Evolutionary conservation across 768 basidiomycete genomes (phyloP), one percentile per base, ranked within the genome.

Genomic region (Phylloporus sp.): DNA sequence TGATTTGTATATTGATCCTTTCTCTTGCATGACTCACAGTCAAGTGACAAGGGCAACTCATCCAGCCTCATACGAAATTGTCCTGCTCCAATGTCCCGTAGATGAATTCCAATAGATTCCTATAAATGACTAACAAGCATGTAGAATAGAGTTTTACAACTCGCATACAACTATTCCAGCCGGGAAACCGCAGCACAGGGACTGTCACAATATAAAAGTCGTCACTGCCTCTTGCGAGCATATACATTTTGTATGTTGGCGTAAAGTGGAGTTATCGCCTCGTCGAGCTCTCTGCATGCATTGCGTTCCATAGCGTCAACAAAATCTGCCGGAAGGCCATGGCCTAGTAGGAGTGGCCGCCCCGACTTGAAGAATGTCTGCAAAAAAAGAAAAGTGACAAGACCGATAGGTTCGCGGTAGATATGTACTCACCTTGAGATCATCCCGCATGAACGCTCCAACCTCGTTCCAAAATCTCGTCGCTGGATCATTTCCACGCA

Each of bases 331-430:
- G 79, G 62, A 23, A 87, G 56, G 5, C 84, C 87, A 55, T 70
- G 76, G 11, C 80, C 76, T 6, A 89, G 73, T 3, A 90, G 72
- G 33, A 89, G 68, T 18, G 84, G 82, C n/a, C 84, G 72, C 15
- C 77, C 81, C 1, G 81, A 79, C 52, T 71, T 73, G 32, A 90
- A 57, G 58, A 90, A 87, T 13, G 76, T 70, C 84, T 89, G 51
- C 17, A 49, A 34, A 18, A 38, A 44, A 23, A 31, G 28, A 15
- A 27, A 24, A 37, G 37, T 29, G 28, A 44, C 3, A 29, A 20
- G 24, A 31, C 9, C 40, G 47, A 49, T 38, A 38, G 34, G 6
- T 15, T 26, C 37, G 26, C 13, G 4, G 49, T 8, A 35, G 20
- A 35, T 24, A 37, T 23, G 32, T 37, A 55, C 61, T 43, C 50